Base-by-base conservation (phyloP, 2,329 filamentous ascomycete species). In the Ceratocystis destructans region DNA sequence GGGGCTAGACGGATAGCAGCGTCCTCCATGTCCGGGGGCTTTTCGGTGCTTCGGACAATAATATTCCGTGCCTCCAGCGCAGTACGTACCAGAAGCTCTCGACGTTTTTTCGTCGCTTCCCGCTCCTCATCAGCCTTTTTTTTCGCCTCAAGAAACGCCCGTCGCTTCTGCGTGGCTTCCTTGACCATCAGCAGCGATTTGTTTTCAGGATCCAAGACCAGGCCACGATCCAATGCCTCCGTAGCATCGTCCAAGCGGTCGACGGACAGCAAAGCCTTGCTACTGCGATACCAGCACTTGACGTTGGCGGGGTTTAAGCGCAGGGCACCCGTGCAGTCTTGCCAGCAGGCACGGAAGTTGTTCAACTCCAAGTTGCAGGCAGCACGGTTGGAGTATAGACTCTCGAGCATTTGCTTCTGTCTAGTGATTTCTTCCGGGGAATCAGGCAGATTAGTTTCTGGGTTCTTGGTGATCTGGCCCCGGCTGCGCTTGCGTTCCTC, bases 241-340 rank as follows among this genome's bases (percentile, higher is more conserved):
- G 87, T 82, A 1, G 94, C 92, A 77, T 96, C 91, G 25, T 78
- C 75, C 66, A 95, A 79, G 72, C 90, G 90, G 74, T 89, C 87
- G 17, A 96, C 83, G 0, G 87, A 84, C 31, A 96, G 79, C 66
- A 96, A 82, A 3, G 94, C 93, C 68, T 82, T 80, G 1, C 88
- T 84, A 66, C 88, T 91, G 69, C 94, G 88, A 76, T 95, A 99
- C 77, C 87, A 90, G 0, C 94, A 93, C 78, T 99, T 99, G 72
- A 95, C 75, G 74, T 96, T 96, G 63, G 74, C 75, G 2, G 86
- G 82, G 76, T 96, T 95, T 67, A 96, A 79, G 48, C 85, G 83
- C 68, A 99, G 81, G 1, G 89, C 87, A 6, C 84, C 81, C 1
- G 87, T 88, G 75, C 92, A 94, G 79, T 97, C 94, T 61, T 87